Conservation (phyloP, 2,329 filamentous ascomycete species). For the Cryphonectria naterciae region DNA sequence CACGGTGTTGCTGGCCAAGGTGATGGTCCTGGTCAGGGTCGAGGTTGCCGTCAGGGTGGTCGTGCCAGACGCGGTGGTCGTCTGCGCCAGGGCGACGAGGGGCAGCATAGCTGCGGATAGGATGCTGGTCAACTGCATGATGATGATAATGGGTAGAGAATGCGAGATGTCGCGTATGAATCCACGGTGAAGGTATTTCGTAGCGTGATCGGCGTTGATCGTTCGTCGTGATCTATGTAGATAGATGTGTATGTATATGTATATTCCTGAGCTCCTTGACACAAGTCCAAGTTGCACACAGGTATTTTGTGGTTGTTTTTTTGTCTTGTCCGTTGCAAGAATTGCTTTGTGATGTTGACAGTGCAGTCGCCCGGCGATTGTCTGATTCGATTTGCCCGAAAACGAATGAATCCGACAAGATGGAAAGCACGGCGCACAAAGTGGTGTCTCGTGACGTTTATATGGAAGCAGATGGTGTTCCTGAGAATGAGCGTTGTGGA, state of each 20-base stretch:
- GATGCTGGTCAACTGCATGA: conserved; percentile 51
- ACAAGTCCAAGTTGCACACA: background rate
- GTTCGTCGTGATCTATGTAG: conserved; percentile 20
- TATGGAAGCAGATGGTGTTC: conserved; percentile 17
- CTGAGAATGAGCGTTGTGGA: conserved; percentile 35
- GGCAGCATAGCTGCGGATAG: conserved; percentile 55
- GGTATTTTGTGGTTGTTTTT: background rate
- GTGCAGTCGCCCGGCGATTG: conserved; percentile 23
- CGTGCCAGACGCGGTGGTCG: conserved; percentile 44
- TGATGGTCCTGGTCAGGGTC: conserved; percentile 53
- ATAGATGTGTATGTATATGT: conserved; percentile 9
- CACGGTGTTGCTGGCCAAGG: conserved; percentile 43
- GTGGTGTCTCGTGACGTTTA: conserved; percentile 15
- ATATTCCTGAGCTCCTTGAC: background rate
- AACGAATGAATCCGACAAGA: conserved; percentile 25
- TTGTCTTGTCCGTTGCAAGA: background rate
- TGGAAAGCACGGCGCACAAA: conserved; percentile 14
- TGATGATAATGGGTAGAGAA: conserved; percentile 21
- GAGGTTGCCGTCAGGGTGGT: conserved; percentile 55
- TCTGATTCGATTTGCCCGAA: conserved; percentile 27
- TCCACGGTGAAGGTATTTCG: conserved; percentile 23
- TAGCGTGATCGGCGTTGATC: conserved; percentile 13
- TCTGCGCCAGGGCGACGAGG: conserved; percentile 54
- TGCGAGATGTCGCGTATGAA: conserved; percentile 20
- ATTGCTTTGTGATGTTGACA: background rate